Base-by-base conservation (phyloP, 164 flowering plant genomes). In the Stephania cephalantha region DNA sequence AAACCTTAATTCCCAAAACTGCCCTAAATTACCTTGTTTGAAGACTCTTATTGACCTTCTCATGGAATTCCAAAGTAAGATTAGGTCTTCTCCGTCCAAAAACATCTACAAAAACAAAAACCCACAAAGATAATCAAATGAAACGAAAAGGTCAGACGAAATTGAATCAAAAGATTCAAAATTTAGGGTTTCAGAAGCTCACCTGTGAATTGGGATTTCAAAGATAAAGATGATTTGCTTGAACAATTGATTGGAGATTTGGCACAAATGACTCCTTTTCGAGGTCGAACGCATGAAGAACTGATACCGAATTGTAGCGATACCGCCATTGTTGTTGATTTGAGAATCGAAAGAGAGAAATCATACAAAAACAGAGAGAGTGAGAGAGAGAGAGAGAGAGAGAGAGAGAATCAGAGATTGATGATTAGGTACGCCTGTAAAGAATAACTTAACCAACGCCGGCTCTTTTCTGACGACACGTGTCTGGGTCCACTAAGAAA, bases 201-300 rank as follows among this genome's bases (percentile, higher is more conserved):
- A 92, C 94, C 81, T 64, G 81, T 73, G 70, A 90, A 82, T 72
- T 89, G 94, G 72, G 79, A 85, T 81, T 81, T 89, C 58, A 90
- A 79, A 42, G 94, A 94, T 2, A 85, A 79, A 69, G 82, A 90
- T 31, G 82, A 81, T 83, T 85, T 90, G 80, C 82, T 85, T 45
- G 78, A 65, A 58, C 87, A 85, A 53, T 90, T 87, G 87, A 80
- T 79, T 71, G 91, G 78, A 65, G 86, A 83, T 8, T 72, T 87
- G 64, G 81, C 64, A 42, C 78, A 71, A 46, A 80, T 55, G 42
- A 77, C 71, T 52, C 79, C 77, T 7, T 70, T 58, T 13, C 66
- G 80, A 25, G 87, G 76, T 68, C 78, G 78, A 12, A 84, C 78
- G 78, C 70, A 80, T 10, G 85, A 78, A 63, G 85, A 77, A 76